These are phyloP conservation scores for Pulveroboletus sp. DNA, from an alignment of 768 basidiomycete genomes.

Conservation along the genomic window DNA sequence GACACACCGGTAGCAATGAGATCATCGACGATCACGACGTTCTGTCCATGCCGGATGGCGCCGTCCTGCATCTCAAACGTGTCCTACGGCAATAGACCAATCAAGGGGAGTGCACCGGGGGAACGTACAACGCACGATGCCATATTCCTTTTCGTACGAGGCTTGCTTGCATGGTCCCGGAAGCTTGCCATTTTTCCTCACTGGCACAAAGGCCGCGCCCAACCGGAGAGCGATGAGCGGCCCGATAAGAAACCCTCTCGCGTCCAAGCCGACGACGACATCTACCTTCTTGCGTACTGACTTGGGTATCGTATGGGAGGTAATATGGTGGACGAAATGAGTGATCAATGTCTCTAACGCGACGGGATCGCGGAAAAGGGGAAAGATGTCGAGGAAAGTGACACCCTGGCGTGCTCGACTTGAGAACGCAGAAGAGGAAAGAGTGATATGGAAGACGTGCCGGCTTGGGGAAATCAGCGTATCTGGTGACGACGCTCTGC, in stretches of 20 bases:
- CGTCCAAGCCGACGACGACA: conserved; percentile 92
- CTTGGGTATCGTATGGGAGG: conserved; percentile 67
- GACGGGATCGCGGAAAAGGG: conserved; percentile 81
- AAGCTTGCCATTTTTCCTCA: conserved; percentile 92
- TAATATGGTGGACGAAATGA: conserved; percentile 82
- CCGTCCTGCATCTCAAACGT: conserved; percentile 94
- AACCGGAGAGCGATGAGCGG: conserved; percentile 89
- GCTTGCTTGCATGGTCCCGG: conserved; percentile 78
- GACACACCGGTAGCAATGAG: conserved; percentile 87
- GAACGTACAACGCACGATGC: conserved; percentile 49
- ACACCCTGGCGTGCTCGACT: conserved; percentile 58
- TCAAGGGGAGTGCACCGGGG: conserved; percentile 1
- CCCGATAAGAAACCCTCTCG: conserved; percentile 92
- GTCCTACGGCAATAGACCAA: conserved; percentile 51
- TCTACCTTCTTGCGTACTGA: conserved; percentile 72
- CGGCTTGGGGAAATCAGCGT: conserved; percentile 89
- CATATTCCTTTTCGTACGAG: conserved; percentile 91
- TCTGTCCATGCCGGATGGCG: conserved; percentile 79
- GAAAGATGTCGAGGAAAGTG: conserved; percentile 92
- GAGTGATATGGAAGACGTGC: conserved; percentile 37
- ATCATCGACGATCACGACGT: conserved; percentile 88
- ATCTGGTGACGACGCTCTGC: conserved; percentile 52
- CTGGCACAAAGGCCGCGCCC: conserved; percentile 93
- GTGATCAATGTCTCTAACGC: conserved; percentile 91
- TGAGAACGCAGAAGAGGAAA: background rate